Conservation (phyloP, 345 rosid genomes). For the Psidium guajava region DNA sequence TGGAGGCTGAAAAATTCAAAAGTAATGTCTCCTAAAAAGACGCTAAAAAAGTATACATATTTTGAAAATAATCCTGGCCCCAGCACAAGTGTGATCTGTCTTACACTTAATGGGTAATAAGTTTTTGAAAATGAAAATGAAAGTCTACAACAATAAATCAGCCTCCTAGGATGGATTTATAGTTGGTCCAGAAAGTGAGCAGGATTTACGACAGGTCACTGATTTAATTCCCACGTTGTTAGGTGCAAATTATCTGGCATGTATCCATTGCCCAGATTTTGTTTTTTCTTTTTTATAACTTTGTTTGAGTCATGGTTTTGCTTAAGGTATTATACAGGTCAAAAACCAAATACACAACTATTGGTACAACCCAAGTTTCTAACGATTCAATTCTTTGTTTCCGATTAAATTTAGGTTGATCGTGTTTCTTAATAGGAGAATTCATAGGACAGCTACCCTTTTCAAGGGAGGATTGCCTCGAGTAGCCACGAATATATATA, state of each 20-base stretch:
- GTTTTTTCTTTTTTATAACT: not conserved
- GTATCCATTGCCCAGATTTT: not conserved
- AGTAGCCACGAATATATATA: too few relatives aligned
- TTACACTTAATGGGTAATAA: not conserved
- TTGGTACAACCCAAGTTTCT: not conserved
- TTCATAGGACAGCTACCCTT: not conserved
- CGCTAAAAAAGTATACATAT: not conserved
- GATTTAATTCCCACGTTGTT: not conserved
- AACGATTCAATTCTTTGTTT: not conserved
- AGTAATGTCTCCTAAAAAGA: not conserved
- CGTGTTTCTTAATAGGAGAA: not conserved
- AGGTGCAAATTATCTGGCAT: not conserved
- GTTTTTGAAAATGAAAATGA: not conserved
- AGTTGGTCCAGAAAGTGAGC: not conserved
- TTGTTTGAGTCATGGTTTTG: not conserved
- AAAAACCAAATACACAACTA: not conserved
- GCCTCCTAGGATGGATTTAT: not conserved
- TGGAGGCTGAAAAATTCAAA: not conserved
- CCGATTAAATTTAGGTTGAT: not conserved
- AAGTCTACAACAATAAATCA: not conserved
- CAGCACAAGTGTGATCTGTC: not conserved
- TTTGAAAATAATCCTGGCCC: not conserved
- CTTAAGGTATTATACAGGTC: not conserved
- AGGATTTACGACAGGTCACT: not conserved
- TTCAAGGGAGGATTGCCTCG: not conserved